Percentiles rank a stretch among this genome's conserved stretches.
Evolutionary conservation across 2,329 filamentous ascomycete species (phyloP).

Genomic region (Stagonosporopsis rhizophila): DNA sequence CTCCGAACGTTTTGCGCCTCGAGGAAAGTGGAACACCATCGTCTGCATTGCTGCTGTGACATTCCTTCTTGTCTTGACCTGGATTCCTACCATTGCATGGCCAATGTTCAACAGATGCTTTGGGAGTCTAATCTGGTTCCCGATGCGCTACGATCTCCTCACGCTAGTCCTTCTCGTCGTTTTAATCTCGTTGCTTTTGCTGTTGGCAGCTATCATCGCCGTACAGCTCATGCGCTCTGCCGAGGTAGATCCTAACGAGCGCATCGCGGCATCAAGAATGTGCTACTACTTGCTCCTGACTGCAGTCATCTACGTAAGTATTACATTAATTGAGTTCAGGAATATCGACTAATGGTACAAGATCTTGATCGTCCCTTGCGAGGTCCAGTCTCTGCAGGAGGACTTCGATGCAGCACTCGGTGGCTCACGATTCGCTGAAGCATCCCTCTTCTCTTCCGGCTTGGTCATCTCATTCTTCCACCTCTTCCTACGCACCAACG

Average conservation of each 20-base stretch:
- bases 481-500: conserved; percentile 70
- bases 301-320: conserved; percentile 63
- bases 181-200: conserved; percentile 60
- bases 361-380: conserved; percentile 70
- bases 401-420: conserved; percentile 55
- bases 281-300: conserved; percentile 70
- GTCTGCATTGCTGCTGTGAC: conserved; percentile 63
- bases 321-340: background rate
- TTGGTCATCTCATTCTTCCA: conserved; percentile 71
- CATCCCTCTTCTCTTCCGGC: conserved; percentile 71
- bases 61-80: conserved; percentile 62
- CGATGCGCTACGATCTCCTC: conserved; percentile 65
- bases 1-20: conserved; percentile 63
- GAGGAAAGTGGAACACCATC: conserved; percentile 66
- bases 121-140: conserved; percentile 72
- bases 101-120: conserved; percentile 68
- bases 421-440: conserved; percentile 68
- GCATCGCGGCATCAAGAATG: conserved; percentile 71
- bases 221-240: conserved; percentile 63
- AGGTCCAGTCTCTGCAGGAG: conserved; percentile 59
- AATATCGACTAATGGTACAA: conserved; percentile 27
- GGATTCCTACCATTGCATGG: conserved; percentile 64
- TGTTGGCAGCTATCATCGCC: conserved; percentile 63
- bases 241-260: conserved; percentile 64
- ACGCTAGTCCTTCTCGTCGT: conserved; percentile 63